These are phyloP conservation scores for Trifolium dubium DNA, from an alignment of 306 rosid species.

Conservation along the genomic window DNA sequence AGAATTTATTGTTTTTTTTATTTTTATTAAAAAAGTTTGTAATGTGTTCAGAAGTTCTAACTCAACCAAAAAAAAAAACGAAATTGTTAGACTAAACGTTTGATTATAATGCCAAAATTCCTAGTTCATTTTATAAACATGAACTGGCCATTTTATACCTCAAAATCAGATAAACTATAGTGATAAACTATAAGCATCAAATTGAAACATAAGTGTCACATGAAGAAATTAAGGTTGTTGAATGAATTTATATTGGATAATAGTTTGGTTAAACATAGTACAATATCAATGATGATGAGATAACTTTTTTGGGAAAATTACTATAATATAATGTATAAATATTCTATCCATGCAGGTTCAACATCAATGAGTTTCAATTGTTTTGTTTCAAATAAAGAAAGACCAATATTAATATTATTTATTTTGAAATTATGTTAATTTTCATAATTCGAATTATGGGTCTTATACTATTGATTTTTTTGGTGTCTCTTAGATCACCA, in stretches of 20 bases:
- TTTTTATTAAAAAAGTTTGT: too few species aligned
- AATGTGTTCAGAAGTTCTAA: too few species aligned
- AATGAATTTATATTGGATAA: neutral
- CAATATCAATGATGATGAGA: neutral
- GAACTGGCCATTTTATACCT: neutral
- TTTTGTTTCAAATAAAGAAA: too few species aligned
- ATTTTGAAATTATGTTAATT: neutral
- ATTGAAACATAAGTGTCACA: neutral
- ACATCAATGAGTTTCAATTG: neutral
- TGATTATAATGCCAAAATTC: too few species aligned
- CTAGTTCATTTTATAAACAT: too few species aligned
- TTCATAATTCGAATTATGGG: neutral
- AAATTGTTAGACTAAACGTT: too few species aligned
- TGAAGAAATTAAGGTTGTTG: neutral
- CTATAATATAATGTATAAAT: neutral
- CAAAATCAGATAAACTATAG: neutral
- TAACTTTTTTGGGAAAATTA: neutral
- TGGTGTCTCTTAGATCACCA: too few species aligned
- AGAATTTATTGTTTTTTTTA: too few species aligned
- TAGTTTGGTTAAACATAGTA: constrained; percentile 4
- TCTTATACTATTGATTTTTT: neutral
- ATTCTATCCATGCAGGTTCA: neutral
- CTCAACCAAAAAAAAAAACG: too few species aligned
- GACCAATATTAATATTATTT: neutral
- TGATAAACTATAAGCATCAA: neutral